These are phyloP conservation scores for Chytridiales sp. DNA, from an alignment of 371 early-diverging fungal genomes.

Conservation along the genomic window DNA sequence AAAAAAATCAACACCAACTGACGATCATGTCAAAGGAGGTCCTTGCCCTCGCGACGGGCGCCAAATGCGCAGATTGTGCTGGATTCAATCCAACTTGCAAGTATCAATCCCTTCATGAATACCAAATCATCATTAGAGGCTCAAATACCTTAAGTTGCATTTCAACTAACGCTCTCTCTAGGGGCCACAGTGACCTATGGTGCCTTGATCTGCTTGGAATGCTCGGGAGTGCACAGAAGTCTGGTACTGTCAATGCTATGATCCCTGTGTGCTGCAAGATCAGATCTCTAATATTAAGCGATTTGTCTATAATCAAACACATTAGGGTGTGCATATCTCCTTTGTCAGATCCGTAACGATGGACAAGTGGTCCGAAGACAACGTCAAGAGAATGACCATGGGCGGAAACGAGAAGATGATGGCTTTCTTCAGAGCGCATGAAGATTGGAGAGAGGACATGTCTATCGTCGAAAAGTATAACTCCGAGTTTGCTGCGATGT, in stretches of 20 bases:
- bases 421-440: conserved; percentile 82
- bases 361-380: conserved; percentile 98
- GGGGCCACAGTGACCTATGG: conserved; percentile 95
- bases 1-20: too few relatives aligned
- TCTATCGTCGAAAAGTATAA: conserved; percentile 75
- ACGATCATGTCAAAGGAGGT: too few relatives aligned
- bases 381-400: conserved; percentile 88
- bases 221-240: conserved; percentile 69
- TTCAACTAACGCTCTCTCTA: not conserved
- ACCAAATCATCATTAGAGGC: too few relatives aligned
- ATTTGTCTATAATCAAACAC: not conserved
- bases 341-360: conserved; percentile 98
- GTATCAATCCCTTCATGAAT: too few relatives aligned
- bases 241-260: conserved; percentile 18
- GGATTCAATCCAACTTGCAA: too few relatives aligned
- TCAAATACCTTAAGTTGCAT: too few relatives aligned
- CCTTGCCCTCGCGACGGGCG: too few relatives aligned
- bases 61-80: too few relatives aligned
- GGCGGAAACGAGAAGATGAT: conserved; percentile 92
- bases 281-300: not conserved
- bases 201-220: conserved; percentile 96
- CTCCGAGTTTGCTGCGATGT: conserved; percentile 80
- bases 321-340: conserved; percentile 92
- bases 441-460: conserved; percentile 76
- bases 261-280: conserved; percentile 1